Base-by-base conservation (phyloP, 306 rosid species). In the Leucaena leucocephala region DNA sequence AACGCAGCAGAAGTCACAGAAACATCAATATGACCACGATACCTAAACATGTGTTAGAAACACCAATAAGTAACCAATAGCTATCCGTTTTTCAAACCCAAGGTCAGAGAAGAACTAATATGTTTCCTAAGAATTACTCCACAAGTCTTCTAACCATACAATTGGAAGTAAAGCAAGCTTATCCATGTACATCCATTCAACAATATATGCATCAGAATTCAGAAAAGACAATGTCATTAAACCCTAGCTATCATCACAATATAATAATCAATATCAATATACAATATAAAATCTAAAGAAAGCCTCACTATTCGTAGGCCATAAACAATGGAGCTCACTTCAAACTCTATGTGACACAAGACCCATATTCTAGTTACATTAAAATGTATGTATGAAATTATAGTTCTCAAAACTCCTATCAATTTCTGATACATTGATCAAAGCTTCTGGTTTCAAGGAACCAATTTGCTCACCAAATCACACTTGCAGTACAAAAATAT, bases 1-100 rank as follows among this genome's bases (percentile, higher is more conserved):
- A 95, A 95, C 82, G 98, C 93, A 84, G 98, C 93, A 82, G 94
- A 91, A 80, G 97, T 84, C 80, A 91, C 93, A n/a, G 97, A 86
- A 79, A 92, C 94, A 82, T 92, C 98, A 83, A 92, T 87, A 64
- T 95, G 92, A 84, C 98, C 97, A 2, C 81, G 89, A 87, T 86
- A 92, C 91, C 98, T 95, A 89, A 67, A 50, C 82, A 86, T 50
- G 73, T 17, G 74, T 78, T 42, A 77, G 72, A 88, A 82, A 82
- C 39, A 66, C 72, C 15, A 76, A 86, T 89, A 72, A 90, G 76
- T 75, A 84, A 72, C 64, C 48, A 75, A 68, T 65, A 69, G 55
- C 44, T 44, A 80, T 71, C 76, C 66, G 49, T 68, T 48, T 52
- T 40, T 42, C 70, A 52, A 77, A 52, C 44, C 74, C 3, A 39